These are phyloP conservation scores for Neopestalotiopsis clavispora DNA, from an alignment of 2,329 filamentous ascomycete genomes.

Conservation along the genomic window DNA sequence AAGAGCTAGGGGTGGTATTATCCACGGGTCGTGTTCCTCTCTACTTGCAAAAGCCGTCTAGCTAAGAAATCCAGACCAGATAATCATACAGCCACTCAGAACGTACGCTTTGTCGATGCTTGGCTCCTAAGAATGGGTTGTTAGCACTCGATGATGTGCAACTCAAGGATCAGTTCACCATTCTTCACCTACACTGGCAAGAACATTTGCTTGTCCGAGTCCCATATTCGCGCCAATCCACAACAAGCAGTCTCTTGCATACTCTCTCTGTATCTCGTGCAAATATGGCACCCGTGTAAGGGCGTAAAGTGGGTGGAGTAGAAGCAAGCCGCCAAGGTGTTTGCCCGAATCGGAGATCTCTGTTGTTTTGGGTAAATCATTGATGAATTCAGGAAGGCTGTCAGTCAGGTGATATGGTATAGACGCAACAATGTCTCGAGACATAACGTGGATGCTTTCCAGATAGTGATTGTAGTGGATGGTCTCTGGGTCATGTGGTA, in stretches of 20 bases:
- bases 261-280: constrained; percentile 18
- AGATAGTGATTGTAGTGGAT: neutral
- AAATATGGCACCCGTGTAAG: constrained; percentile 23
- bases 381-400: constrained; percentile 24
- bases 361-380: constrained; percentile 7
- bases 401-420: constrained; percentile 30
- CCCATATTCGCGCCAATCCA: constrained; percentile 34
- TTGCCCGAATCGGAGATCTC: constrained; percentile 21
- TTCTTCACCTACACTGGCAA: constrained; percentile 27
- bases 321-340: constrained; percentile 29
- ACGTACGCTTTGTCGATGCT: constrained; percentile 23
- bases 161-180: neutral
- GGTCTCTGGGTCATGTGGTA: neutral
- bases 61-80: constrained; percentile 26
- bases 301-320: constrained; percentile 28
- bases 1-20: neutral
- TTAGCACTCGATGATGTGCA: neutral
- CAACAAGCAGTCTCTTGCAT: constrained; percentile 25
- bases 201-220: constrained; percentile 27
- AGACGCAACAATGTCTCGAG: constrained; percentile 25
- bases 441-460: constrained; percentile 10
- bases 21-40: neutral
- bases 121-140: constrained; percentile 1
- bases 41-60: neutral
- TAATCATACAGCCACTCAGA: constrained; percentile 26